These are phyloP conservation scores for Aureobasidium vineae DNA, from an alignment of 2,329 filamentous ascomycete genomes.

Conservation along the genomic window DNA sequence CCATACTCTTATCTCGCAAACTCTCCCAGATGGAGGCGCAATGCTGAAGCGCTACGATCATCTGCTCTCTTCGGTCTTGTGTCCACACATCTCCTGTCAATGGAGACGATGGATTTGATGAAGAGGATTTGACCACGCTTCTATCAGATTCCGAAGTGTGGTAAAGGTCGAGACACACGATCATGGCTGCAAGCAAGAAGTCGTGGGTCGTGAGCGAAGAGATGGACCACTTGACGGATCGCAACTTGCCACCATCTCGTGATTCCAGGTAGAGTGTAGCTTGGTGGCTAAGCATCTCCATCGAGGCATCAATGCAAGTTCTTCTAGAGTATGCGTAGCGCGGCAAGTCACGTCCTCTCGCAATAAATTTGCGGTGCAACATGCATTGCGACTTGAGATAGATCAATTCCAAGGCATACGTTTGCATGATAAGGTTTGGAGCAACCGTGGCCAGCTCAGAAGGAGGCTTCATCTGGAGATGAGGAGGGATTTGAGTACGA, in stretches of 20 bases:
- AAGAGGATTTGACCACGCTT: slow-evolving; percentile 36
- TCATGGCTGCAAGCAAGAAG: slow-evolving; percentile 81
- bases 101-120: slow-evolving; percentile 31
- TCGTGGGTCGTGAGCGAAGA: slow-evolving; percentile 78
- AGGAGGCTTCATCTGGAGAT: slow-evolving; percentile 60
- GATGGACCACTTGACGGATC: slow-evolving; percentile 74
- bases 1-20: slow-evolving; percentile 74
- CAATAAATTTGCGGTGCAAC: slow-evolving; percentile 82
- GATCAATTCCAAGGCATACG: slow-evolving; percentile 78
- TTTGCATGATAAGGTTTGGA: slow-evolving; percentile 68
- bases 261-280: slow-evolving; percentile 72
- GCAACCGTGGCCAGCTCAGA: slow-evolving; percentile 40
- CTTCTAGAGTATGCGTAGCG: slow-evolving; percentile 81
- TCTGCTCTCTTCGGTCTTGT: slow-evolving; percentile 60
- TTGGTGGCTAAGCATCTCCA: slow-evolving; percentile 77
- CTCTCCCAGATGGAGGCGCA: slow-evolving; percentile 78
- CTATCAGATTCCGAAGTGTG: slow-evolving; percentile 56
- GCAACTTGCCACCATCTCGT: slow-evolving; percentile 67
- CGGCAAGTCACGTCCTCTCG: slow-evolving; percentile 72
- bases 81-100: slow-evolving; percentile 42
- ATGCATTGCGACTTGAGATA: slow-evolving; percentile 88
- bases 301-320: slow-evolving; percentile 79
- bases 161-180: slow-evolving; percentile 79
- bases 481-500: slow-evolving; percentile 68
- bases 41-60: slow-evolving; percentile 71